phyloP scores from a whole-genome alignment of 2,329 filamentous ascomycete species.

The Elsinoe batatas region DNA sequence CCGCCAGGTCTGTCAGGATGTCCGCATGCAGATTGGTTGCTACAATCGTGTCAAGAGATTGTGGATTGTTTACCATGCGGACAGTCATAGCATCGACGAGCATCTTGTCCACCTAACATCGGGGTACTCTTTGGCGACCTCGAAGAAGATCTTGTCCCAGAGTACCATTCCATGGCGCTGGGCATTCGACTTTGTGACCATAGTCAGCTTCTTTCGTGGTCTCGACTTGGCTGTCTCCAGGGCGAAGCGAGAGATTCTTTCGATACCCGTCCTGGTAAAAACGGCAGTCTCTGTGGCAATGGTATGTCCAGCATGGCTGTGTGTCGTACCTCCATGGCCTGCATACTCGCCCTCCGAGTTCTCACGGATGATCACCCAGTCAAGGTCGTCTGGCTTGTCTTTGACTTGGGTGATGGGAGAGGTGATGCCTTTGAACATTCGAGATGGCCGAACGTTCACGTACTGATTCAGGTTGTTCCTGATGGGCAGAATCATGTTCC shows the following conservation, averaged over 20 bases:
- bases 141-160: conserved; percentile 39
- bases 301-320: conserved; percentile 31
- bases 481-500: conserved; percentile 57
- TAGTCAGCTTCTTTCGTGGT: conserved; percentile 38
- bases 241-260: conserved; percentile 40
- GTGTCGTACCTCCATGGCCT: conserved; percentile 37
- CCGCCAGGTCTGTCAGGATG: conserved; percentile 58
- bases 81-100: conserved; percentile 42
- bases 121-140: conserved; percentile 37
- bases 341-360: conserved; percentile 42
- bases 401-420: conserved; percentile 32
- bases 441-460: conserved; percentile 52
- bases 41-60: conserved; percentile 38
- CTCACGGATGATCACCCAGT: conserved; percentile 41
- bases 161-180: conserved; percentile 41
- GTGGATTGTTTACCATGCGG: conserved; percentile 38
- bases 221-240: conserved; percentile 37
- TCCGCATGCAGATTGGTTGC: conserved; percentile 46
- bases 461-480: conserved; percentile 59
- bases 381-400: conserved; percentile 28
- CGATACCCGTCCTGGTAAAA: conserved; percentile 37
- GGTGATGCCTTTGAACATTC: conserved; percentile 34
- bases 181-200: conserved; percentile 42
- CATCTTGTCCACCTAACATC: conserved; percentile 41
- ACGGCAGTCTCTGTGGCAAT: conserved; percentile 39